These are phyloP conservation scores for Pythium phragmitis DNA, from an alignment of 352 stramenopile species.

Conservation along the genomic window DNA sequence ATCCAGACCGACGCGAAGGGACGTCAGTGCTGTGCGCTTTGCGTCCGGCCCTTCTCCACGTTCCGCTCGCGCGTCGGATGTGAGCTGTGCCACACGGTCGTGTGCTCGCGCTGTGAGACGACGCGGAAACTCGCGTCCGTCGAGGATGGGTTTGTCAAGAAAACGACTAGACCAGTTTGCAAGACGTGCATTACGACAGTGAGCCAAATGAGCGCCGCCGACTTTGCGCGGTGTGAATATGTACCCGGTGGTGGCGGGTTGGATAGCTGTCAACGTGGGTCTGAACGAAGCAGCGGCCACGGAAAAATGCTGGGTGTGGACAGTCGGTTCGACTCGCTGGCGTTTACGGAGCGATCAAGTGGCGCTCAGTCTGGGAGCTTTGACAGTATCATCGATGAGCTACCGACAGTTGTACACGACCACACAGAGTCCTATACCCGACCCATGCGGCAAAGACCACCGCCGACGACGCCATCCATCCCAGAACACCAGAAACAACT, in stretches of 20 bases:
- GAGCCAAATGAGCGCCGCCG: conserved; percentile 7
- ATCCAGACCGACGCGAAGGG: not conserved
- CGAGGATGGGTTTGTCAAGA: not conserved
- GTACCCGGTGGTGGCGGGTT: not conserved
- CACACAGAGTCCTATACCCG: not conserved
- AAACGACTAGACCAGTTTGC: conserved; percentile 10
- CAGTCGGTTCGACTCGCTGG: not conserved
- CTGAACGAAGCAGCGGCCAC: too few relatives aligned
- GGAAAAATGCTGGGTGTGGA: too few relatives aligned
- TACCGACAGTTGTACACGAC: not conserved
- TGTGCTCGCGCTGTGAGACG: conserved; percentile 11
- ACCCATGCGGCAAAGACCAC: not conserved
- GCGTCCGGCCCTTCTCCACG: not conserved
- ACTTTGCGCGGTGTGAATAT: conserved; percentile 7
- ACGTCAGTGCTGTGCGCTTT: conserved; percentile 9
- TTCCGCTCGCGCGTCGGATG: conserved; percentile 5
- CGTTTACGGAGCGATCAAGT: not conserved
- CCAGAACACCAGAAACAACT: conserved; percentile 6
- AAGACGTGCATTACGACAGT: conserved; percentile 20
- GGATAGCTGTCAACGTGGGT: not conserved
- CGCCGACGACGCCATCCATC: not conserved
- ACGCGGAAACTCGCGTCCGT: conserved; percentile 18
- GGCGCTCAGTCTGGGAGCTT: not conserved
- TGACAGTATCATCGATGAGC: not conserved
- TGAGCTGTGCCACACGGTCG: conserved; percentile 8